Base-by-base conservation (phyloP, 805 yeast genomes). In the Candida nonsorbophila region DNA sequence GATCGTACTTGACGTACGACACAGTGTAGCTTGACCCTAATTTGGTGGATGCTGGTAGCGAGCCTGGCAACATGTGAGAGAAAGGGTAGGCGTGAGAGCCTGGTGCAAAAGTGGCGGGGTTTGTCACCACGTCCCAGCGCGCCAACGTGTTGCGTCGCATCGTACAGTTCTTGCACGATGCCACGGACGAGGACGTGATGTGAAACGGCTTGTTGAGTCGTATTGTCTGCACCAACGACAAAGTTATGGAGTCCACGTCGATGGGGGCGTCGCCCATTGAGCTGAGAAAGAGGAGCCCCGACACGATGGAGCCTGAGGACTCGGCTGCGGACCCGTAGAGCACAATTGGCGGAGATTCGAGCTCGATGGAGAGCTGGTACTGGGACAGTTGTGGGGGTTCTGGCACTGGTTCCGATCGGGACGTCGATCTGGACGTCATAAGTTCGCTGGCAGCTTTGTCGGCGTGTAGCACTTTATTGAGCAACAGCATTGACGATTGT, bases 341-440 rank as follows among this genome's bases (percentile, higher is more conserved):
- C 25, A 85, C 74, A 21, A 88, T 69, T 0, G 99, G 98, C 1
- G 97, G 97, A 2, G 94, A 80, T 50, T 92, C 99, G 14, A 92
- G 62, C 21, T 68, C 67, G 19, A 88, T 68, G 1, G 77, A 20
- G 6, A 39, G 22, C 3, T 27, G 15, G 2, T 32, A n/a, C n/a
- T n/a, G n/a, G n/a, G n/a, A n/a, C n/a, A n/a, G n/a, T n/a, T n/a
- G n/a, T n/a, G n/a, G n/a, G n/a, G n/a, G n/a, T n/a, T n/a, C n/a
- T n/a, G n/a, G n/a, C n/a, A n/a, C n/a, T n/a, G n/a, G n/a, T n/a
- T n/a, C n/a, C n/a, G n/a, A n/a, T n/a, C n/a, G n/a, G n/a, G n/a
- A n/a, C n/a, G n/a, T n/a, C n/a, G n/a, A n/a, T n/a, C n/a, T n/a
- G n/a, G n/a, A n/a, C n/a, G n/a, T n/a, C n/a, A n/a, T n/a, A n/a